Percentiles rank a stretch among this genome's conserved stretches.
Conservation (phyloP, 257 asterid genomes). For the Nyctanthes arbortristis region DNA sequence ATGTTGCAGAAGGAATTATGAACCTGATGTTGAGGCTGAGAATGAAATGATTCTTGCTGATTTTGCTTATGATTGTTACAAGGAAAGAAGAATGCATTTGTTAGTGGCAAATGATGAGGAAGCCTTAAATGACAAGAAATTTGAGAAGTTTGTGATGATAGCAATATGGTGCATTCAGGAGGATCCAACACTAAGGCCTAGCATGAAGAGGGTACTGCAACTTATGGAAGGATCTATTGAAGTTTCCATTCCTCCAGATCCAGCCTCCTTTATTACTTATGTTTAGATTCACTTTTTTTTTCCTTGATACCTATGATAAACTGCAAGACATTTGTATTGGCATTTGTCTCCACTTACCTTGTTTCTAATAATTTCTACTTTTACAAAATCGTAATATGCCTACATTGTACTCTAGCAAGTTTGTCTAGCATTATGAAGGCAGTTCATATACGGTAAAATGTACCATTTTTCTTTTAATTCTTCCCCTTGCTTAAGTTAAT, state of each 20-base stretch:
- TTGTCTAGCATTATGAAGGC: too few species aligned
- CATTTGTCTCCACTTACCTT: not conserved
- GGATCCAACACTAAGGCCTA: conserved; percentile 35
- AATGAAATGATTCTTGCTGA: conserved; percentile 4
- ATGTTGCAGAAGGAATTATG: conserved; percentile 1
- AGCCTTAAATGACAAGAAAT: conserved; percentile 17
- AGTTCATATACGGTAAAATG: too few species aligned
- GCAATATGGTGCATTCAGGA: conserved; percentile 50
- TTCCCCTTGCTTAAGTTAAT: too few species aligned
- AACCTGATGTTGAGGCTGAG: not conserved
- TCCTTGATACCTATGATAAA: not conserved
- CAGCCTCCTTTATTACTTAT: conserved; percentile 9
- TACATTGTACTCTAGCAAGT: too few species aligned
- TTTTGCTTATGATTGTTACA: conserved; percentile 28
- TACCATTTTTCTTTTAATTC: too few species aligned
- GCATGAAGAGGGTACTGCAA: conserved; percentile 30
- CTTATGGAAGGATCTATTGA: conserved; percentile 41
- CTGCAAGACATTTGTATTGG: not conserved
- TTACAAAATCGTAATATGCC: too few species aligned
- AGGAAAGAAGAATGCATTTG: not conserved
- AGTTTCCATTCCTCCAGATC: conserved; percentile 2
- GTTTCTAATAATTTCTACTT: too few species aligned
- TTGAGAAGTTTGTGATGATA: conserved; percentile 31
- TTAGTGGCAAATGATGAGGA: conserved; percentile 29
- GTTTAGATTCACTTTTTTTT: not conserved